These are phyloP conservation scores for Thelonectria olida DNA, from an alignment of 2,329 filamentous ascomycete genomes.

Conservation along the genomic window DNA sequence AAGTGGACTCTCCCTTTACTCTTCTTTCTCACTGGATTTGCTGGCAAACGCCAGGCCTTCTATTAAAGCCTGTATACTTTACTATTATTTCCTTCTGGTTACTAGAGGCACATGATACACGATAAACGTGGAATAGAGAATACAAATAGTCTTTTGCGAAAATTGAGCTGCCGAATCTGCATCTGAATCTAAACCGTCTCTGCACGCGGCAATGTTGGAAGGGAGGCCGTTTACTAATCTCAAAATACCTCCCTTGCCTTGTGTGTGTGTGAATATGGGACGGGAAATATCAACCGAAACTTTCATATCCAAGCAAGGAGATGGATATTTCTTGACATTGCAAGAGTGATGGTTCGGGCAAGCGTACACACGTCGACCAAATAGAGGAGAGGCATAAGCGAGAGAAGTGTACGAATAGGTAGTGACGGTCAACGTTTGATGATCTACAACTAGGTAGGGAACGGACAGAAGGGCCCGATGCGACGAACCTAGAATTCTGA, in stretches of 20 bases:
- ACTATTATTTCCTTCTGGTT: background rate
- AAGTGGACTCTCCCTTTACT: background rate
- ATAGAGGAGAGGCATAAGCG: no score
- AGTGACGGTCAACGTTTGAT: background rate
- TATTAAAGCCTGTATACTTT: background rate
- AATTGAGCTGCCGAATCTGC: background rate
- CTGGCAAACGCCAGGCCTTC: constrained; percentile 11
- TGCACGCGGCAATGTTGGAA: background rate
- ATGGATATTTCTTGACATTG: background rate
- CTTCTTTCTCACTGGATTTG: constrained; percentile 12
- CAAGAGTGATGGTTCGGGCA: no score
- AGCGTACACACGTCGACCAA: background rate
- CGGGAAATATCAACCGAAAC: background rate
- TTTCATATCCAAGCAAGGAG: no score
- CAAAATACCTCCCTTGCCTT: no score
- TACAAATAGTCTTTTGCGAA: background rate
- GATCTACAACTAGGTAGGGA: background rate
- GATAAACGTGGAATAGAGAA: constrained; percentile 6
- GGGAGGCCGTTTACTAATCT: no score
- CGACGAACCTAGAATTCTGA: background rate
- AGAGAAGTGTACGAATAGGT: no score
- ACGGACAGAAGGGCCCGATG: background rate
- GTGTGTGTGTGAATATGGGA: background rate
- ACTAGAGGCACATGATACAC: background rate
- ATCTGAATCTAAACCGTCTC: no score